Percentiles rank a stretch among this genome's conserved stretches.
These are phyloP conservation scores for Cladosporium sp. DNA, from an alignment of 2,329 filamentous ascomycete genomes.

Conservation along the genomic window DNA sequence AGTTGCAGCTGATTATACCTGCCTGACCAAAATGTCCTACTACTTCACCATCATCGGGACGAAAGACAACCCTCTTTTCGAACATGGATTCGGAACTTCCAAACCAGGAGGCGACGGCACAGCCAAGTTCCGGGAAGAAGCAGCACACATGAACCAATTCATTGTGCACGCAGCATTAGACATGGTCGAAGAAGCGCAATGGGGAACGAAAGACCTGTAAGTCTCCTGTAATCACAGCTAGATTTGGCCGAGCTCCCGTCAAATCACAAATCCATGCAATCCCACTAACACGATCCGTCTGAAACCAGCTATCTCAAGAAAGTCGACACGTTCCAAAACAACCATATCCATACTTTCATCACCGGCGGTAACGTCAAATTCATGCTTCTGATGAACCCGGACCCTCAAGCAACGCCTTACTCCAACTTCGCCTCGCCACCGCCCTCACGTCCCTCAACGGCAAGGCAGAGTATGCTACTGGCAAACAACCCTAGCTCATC, in stretches of 20 bases:
- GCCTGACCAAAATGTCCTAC: slow-evolving; percentile 71
- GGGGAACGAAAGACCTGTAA: slow-evolving; percentile 79
- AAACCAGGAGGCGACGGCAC: slow-evolving; percentile 93
- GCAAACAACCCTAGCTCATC: slow-evolving; percentile 72
- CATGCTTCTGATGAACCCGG: slow-evolving; percentile 83
- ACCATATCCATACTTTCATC: slow-evolving; percentile 85
- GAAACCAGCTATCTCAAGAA: slow-evolving; percentile 92
- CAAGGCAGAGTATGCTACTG: slow-evolving; percentile 31
- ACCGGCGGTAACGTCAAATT: slow-evolving; percentile 92
- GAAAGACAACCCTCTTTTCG: slow-evolving; percentile 92
- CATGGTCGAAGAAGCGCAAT: slow-evolving; percentile 94
- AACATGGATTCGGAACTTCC: slow-evolving; percentile 93
- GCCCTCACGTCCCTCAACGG: slow-evolving; percentile 25
- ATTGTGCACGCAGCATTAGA: slow-evolving; percentile 91
- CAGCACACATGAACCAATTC: slow-evolving; percentile 94
- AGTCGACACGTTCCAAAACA: slow-evolving; percentile 94
- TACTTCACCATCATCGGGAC: slow-evolving; percentile 97
- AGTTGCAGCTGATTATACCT: not conserved
- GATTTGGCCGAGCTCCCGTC: not conserved
- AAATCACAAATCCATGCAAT: not conserved
- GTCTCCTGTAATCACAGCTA: slow-evolving; percentile 21
- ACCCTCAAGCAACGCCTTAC: slow-evolving; percentile 33
- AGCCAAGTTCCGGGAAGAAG: slow-evolving; percentile 80
- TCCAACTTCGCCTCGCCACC: slow-evolving; percentile 28
- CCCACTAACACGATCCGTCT: not conserved